A percentile compares a stretch with the other conserved stretches of the same genome.
These are phyloP conservation scores for Lasiodiplodia sp. DNA, from an alignment of 2,329 filamentous ascomycete species.

Conservation along the genomic window DNA sequence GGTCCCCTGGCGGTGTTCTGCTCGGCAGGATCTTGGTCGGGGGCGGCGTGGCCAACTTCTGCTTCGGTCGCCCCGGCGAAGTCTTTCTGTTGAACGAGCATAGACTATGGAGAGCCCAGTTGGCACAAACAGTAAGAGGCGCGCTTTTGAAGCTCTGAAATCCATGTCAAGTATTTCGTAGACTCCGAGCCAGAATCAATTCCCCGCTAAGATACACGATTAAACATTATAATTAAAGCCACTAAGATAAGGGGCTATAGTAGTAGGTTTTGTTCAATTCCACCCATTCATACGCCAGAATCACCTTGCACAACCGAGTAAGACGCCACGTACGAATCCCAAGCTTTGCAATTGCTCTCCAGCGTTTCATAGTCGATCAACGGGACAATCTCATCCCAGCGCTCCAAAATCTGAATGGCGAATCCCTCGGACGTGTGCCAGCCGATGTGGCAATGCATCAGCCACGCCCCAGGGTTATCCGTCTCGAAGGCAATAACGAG, in stretches of 20 bases:
- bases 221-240: not conserved
- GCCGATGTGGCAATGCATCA: constrained; percentile 29
- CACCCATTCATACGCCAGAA: not conserved
- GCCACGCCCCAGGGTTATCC: constrained; percentile 58
- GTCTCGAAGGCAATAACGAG: constrained; percentile 62
- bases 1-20: constrained; percentile 53
- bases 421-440: constrained; percentile 50
- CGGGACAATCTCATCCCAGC: constrained; percentile 39
- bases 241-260: not conserved
- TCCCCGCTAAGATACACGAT: no score
- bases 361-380: constrained; percentile 21
- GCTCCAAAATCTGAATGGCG: constrained; percentile 62
- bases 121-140: constrained; percentile 30
- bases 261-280: no score
- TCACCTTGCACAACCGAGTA: constrained; percentile 4
- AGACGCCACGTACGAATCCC: constrained; percentile 1
- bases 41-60: constrained; percentile 57
- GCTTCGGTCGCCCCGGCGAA: constrained; percentile 55
- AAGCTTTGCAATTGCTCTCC: constrained; percentile 20
- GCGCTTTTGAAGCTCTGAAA: constrained; percentile 31
- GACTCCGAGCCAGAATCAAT: no score
- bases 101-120: constrained; percentile 36
- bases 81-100: constrained; percentile 57
- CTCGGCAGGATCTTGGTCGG: constrained; percentile 46
- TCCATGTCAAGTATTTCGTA: no score